Percentiles rank a stretch among this genome's conserved stretches.
Evolutionary conservation across 2,329 filamentous ascomycete genomes (phyloP).

Genomic region (Chalaropsis thielavioides): DNA sequence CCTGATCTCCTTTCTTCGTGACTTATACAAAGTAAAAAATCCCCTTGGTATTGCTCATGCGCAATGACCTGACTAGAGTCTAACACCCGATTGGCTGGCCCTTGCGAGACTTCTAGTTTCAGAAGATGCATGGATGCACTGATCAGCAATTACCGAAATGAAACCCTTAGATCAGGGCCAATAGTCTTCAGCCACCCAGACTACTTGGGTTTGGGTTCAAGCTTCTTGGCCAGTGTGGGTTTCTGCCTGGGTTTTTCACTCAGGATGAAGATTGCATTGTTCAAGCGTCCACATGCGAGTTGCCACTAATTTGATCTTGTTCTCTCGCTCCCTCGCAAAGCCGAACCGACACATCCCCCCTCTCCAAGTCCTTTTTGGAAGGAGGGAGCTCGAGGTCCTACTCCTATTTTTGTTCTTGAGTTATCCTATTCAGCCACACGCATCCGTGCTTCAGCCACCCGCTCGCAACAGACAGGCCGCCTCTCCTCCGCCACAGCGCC

Average conservation of each 20-base stretch:
- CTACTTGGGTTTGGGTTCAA: neutral
- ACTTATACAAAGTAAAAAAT: too few relatives aligned
- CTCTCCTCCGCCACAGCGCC: too few relatives aligned
- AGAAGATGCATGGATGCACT: neutral
- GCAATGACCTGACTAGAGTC: neutral
- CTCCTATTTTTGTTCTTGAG: too few relatives aligned
- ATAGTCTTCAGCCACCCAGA: neutral
- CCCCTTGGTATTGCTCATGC: neutral
- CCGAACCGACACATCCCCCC: neutral
- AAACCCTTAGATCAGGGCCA: neutral
- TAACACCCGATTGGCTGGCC: neutral
- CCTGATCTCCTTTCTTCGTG: too few relatives aligned
- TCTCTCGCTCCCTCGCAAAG: neutral
- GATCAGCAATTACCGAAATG: constrained; percentile 4
- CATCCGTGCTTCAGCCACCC: too few relatives aligned
- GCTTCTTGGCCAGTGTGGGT: neutral
- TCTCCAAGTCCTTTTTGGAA: too few relatives aligned
- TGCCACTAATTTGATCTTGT: neutral
- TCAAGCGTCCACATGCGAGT: neutral
- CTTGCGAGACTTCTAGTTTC: neutral
- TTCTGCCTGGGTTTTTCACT: neutral
- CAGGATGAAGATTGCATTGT: neutral
- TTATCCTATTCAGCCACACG: too few relatives aligned
- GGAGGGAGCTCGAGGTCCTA: too few relatives aligned
- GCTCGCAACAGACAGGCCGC: too few relatives aligned